phyloP scores from a whole-genome alignment of 441 rosid genomes.

The Sinapis alba region DNA sequence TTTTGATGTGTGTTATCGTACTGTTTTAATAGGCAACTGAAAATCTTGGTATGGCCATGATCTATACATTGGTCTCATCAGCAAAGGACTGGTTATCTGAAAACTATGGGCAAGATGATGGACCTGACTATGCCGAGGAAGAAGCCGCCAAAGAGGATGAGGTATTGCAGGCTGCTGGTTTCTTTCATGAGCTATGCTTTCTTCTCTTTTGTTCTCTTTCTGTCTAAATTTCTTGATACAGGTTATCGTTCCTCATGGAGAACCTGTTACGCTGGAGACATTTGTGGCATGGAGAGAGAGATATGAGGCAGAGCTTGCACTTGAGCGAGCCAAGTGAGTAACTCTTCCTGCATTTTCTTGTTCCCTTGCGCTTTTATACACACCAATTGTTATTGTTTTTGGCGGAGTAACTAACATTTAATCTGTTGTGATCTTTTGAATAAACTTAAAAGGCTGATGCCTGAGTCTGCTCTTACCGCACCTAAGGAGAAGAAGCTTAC shows the following conservation, averaged over 20 bases:
- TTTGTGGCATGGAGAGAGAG: conserved; percentile 98
- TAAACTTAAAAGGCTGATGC: conserved; percentile 72
- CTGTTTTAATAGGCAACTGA: conserved; percentile 68
- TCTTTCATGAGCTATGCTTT: background rate
- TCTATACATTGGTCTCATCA: conserved; percentile 85
- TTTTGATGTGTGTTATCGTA: conserved; percentile 1
- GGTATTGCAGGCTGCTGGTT: conserved; percentile 43
- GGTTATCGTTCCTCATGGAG: conserved; percentile 96
- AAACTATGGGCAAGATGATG: conserved; percentile 65
- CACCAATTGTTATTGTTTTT: background rate
- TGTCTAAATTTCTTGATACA: conserved; percentile 34
- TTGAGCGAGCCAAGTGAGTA: conserved; percentile 96
- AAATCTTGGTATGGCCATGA: conserved; percentile 97
- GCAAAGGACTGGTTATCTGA: conserved; percentile 96
- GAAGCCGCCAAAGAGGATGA: conserved; percentile 85
- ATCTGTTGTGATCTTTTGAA: background rate
- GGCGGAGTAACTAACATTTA: conserved; percentile 7
- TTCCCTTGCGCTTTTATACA: background rate
- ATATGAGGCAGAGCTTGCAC: conserved; percentile 96
- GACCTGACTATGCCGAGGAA: conserved; percentile 47
- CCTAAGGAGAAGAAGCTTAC: conserved; percentile 87
- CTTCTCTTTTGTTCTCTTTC: conserved; percentile 20
- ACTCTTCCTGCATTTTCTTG: background rate
- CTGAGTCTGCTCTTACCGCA: conserved; percentile 79
- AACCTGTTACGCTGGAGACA: conserved; percentile 91